Evolutionary conservation across 306 rosid genomes (phyloP).

Genomic region (Dryas drummondii): DNA sequence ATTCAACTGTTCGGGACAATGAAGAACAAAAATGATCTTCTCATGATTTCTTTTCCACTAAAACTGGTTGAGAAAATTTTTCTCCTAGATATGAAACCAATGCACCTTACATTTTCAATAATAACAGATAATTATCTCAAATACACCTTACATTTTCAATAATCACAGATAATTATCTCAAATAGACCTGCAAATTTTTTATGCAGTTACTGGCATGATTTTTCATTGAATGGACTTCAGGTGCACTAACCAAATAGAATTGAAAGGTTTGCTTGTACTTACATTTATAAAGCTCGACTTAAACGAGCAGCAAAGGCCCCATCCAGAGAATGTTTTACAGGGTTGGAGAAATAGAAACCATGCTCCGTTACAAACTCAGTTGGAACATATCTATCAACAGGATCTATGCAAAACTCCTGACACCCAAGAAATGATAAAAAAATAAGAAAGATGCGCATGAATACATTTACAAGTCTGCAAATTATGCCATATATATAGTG

Average conservation of each 20-base stretch:
- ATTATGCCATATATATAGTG: not conserved
- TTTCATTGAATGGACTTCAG: not conserved
- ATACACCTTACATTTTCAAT: no score
- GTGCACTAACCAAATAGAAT: not conserved
- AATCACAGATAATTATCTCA: not conserved
- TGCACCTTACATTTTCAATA: no score
- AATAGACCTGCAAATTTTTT: not conserved
- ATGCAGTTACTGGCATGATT: not conserved
- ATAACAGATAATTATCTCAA: not conserved
- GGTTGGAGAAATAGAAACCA: constrained; percentile 78
- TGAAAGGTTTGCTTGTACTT: not conserved
- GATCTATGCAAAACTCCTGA: constrained; percentile 68
- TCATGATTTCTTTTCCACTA: not conserved
- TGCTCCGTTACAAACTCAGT: constrained; percentile 51
- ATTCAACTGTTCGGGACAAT: not conserved
- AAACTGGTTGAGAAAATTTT: no score
- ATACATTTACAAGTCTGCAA: not conserved
- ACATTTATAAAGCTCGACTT: constrained; percentile 37
- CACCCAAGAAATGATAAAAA: constrained; percentile 22
- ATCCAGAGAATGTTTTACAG: constrained; percentile 67
- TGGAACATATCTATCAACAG: constrained; percentile 58
- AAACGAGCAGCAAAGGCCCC: constrained; percentile 84
- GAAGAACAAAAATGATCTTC: not conserved
- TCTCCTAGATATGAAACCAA: no score
- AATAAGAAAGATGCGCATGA: not conserved